A percentile compares a stretch with the other conserved stretches of the same genome.
Conservation (phyloP, 495 filamentous ascomycete species). For the Apiosordaria backusii region DNA sequence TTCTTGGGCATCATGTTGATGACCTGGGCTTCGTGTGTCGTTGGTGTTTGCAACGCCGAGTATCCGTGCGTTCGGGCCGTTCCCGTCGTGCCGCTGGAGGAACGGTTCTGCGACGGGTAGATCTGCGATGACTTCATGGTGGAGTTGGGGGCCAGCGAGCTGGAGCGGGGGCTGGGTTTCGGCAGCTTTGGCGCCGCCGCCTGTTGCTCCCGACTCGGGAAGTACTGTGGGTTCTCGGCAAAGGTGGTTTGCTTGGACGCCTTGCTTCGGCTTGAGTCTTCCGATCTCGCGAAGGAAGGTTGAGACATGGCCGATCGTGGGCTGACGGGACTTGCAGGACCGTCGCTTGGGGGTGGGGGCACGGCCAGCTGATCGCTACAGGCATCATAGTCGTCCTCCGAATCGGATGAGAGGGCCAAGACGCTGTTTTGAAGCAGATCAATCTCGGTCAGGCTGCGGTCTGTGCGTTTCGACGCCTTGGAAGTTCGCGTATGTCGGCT, state of each 20-base stretch:
- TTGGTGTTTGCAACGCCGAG: background rate
- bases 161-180: slow-evolving; percentile 14
- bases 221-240: slow-evolving; percentile 23
- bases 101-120: slow-evolving; percentile 7
- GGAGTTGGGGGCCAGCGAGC: slow-evolving; percentile 20
- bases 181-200: slow-evolving; percentile 11
- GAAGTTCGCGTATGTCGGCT: slow-evolving; percentile 51
- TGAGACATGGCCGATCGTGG: slow-evolving; percentile 29
- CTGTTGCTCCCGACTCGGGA: slow-evolving; percentile 8
- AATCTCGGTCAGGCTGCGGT: slow-evolving; percentile 39
- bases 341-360: slow-evolving; percentile 25
- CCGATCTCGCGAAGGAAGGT: slow-evolving; percentile 2
- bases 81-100: slow-evolving; percentile 19
- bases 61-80: slow-evolving; percentile 11
- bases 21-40: slow-evolving; percentile 8
- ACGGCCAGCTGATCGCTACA: slow-evolving; percentile 27
- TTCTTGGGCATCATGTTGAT: slow-evolving; percentile 17
- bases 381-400: slow-evolving; percentile 37
- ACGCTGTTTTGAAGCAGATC: slow-evolving; percentile 48
- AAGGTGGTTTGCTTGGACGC: slow-evolving; percentile 26
- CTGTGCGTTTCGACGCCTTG: slow-evolving; percentile 45
- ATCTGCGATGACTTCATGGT: background rate
- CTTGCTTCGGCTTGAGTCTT: slow-evolving; percentile 22
- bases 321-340: slow-evolving; percentile 30
- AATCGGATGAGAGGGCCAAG: slow-evolving; percentile 48